Conservation (phyloP, 768 basidiomycete species). For the Fibroporia radiculosa region DNA sequence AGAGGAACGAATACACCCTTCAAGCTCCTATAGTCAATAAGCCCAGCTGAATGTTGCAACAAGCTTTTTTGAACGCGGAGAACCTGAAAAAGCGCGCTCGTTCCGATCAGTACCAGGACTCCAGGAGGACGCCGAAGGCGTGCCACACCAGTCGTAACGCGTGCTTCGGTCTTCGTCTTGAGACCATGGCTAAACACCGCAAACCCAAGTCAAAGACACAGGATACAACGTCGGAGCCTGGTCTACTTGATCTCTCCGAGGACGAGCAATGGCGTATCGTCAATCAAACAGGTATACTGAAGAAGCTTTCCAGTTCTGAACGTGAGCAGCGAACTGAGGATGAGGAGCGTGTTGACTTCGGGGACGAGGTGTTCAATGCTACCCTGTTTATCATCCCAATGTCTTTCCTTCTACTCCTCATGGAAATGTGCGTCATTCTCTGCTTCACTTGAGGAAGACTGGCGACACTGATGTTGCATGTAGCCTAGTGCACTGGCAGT, state of each 20-base stretch:
- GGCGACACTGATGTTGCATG: neutral
- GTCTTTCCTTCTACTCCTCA: slow-evolving; percentile 65
- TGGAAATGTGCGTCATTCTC: slow-evolving; percentile 88
- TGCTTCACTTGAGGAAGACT: neutral
- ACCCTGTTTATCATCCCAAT: slow-evolving; percentile 63
- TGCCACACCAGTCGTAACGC: neutral
- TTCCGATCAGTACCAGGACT: no score
- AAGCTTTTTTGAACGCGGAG: no score
- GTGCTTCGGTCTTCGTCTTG: neutral
- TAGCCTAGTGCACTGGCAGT: slow-evolving; percentile 76
- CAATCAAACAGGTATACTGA: slow-evolving; percentile 46
- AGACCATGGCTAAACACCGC: slow-evolving; percentile 19
- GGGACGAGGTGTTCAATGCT: slow-evolving; percentile 66
- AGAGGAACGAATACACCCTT: no score
- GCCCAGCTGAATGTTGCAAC: no score
- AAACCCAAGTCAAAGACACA: slow-evolving; percentile 5
- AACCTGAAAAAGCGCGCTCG: neutral
- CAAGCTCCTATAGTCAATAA: no score
- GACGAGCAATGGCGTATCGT: slow-evolving; percentile 77
- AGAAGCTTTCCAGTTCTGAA: slow-evolving; percentile 9
- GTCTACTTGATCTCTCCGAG: slow-evolving; percentile 44
- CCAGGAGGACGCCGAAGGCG: no score
- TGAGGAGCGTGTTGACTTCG: slow-evolving; percentile 35
- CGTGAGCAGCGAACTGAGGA: slow-evolving; percentile 15
- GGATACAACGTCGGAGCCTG: neutral